A percentile compares a stretch with the other conserved stretches of the same genome.
These are phyloP conservation scores for Zygosaccharomyces siamensis DNA, from an alignment of 805 yeast genomes.

Conservation along the genomic window DNA sequence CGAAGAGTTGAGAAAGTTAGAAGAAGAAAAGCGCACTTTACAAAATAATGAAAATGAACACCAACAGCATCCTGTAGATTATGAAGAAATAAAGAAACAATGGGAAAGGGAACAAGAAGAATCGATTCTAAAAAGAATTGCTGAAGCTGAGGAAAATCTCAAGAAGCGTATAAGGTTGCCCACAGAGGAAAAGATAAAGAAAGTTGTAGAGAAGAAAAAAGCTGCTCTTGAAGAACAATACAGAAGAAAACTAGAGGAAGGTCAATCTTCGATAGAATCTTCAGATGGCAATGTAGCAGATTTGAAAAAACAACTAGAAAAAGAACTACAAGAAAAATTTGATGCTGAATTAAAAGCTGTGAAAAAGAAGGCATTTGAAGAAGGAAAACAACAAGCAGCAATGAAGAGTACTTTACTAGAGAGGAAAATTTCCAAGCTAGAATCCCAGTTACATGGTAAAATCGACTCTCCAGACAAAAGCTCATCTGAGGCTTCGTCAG, in stretches of 20 bases:
- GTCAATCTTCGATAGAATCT: slow-evolving; percentile 8
- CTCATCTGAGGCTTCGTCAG: not conserved
- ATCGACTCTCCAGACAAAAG: not conserved
- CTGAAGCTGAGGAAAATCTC: slow-evolving; percentile 43
- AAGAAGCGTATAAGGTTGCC: slow-evolving; percentile 46
- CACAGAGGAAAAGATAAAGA: slow-evolving; percentile 53
- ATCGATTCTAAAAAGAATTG: slow-evolving; percentile 28
- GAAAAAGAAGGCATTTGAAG: slow-evolving; percentile 31
- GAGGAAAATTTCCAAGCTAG: slow-evolving; percentile 31
- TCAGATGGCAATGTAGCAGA: slow-evolving; percentile 8
- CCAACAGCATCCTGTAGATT: slow-evolving; percentile 3
- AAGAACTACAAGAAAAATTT: slow-evolving; percentile 16
- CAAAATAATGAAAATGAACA: slow-evolving; percentile 13
- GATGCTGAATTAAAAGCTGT: slow-evolving; percentile 16
- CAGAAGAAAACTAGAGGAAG: slow-evolving; percentile 18
- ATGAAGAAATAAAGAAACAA: slow-evolving; percentile 26
- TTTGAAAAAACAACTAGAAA: slow-evolving; percentile 21
- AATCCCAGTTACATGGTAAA: slow-evolving; percentile 15
- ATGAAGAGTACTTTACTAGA: slow-evolving; percentile 31
- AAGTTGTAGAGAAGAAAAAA: slow-evolving; percentile 43
- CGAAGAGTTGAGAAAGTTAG: slow-evolving; percentile 24
- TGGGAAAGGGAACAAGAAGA: slow-evolving; percentile 38
- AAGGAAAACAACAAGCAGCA: slow-evolving; percentile 32
- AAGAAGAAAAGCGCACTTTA: slow-evolving; percentile 18
- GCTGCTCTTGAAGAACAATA: slow-evolving; percentile 25